Conservation (phyloP, 1,284 basidiomycete species). For the Caloboletus firmus region DNA sequence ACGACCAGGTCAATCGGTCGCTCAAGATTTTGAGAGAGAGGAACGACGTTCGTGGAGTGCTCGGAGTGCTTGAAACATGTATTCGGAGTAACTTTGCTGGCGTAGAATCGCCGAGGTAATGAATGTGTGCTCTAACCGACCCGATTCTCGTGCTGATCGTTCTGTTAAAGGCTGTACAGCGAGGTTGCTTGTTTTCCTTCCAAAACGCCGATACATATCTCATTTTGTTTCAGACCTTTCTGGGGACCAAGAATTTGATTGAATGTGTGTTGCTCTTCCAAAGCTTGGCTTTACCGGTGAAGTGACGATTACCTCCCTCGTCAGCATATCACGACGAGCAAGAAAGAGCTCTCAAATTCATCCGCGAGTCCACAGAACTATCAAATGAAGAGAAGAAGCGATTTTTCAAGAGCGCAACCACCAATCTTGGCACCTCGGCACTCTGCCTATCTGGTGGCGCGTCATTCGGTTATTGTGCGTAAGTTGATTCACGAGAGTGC, state of each 20-base stretch:
- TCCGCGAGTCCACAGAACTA: slow-evolving; percentile 72
- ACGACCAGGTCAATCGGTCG: slow-evolving; percentile 60
- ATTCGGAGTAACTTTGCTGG: slow-evolving; percentile 94
- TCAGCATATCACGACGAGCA: slow-evolving; percentile 82
- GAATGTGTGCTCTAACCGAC: slow-evolving; percentile 1
- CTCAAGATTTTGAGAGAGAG: slow-evolving; percentile 61
- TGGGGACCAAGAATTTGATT: slow-evolving; percentile 84
- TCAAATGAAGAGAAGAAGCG: slow-evolving; percentile 86
- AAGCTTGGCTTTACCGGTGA: not conserved
- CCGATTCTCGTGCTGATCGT: slow-evolving; percentile 1
- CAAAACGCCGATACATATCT: not conserved
- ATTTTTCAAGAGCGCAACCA: slow-evolving; percentile 89
- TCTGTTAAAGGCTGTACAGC: slow-evolving; percentile 70
- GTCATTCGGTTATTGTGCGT: slow-evolving; percentile 87
- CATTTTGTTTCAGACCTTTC: slow-evolving; percentile 64
- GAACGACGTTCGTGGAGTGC: slow-evolving; percentile 80
- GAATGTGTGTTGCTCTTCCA: slow-evolving; percentile 55
- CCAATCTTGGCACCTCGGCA: slow-evolving; percentile 88
- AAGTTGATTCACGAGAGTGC: not conserved
- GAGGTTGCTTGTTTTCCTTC: slow-evolving; percentile 54
- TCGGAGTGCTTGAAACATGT: slow-evolving; percentile 91
- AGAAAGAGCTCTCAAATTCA: slow-evolving; percentile 68
- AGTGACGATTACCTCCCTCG: slow-evolving; percentile 1
- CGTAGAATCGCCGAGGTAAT: slow-evolving; percentile 78
- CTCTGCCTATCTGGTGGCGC: slow-evolving; percentile 94